phyloP scores from a whole-genome alignment of 108 stramenopile species.

The Seminavis robusta region DNA sequence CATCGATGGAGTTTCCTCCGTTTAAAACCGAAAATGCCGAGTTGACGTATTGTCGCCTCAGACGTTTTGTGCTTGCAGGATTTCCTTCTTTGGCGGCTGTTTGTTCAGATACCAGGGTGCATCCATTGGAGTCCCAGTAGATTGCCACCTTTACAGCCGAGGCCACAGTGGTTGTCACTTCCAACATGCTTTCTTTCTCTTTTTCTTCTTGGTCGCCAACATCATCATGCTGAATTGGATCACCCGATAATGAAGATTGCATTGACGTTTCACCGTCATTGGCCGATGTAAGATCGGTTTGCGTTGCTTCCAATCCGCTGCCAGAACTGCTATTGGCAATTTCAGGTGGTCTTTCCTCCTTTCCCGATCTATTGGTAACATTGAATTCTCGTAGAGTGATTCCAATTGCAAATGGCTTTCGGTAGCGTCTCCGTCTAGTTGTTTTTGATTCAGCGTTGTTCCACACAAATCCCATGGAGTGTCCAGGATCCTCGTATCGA shows the following conservation, averaged over 20 bases:
- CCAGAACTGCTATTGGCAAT: no score
- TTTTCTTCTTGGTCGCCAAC: no score
- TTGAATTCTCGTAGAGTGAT: constrained; percentile 56
- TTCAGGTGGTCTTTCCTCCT: not conserved
- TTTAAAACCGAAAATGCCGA: constrained; percentile 13
- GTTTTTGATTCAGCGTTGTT: not conserved
- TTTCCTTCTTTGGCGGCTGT: constrained; percentile 1
- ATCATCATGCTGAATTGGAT: no score
- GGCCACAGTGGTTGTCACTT: constrained; percentile 35
- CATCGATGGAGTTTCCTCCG: not conserved
- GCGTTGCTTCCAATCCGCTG: no score
- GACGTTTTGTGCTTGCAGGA: constrained; percentile 1
- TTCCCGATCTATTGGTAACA: constrained; percentile 8
- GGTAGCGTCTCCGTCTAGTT: constrained; percentile 15
- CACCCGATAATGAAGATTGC: no score
- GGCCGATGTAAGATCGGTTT: no score
- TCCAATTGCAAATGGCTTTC: constrained; percentile 64
- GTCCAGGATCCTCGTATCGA: constrained; percentile 75
- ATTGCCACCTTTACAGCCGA: constrained; percentile 50
- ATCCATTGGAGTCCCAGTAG: constrained; percentile 64
- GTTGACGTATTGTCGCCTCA: no score
- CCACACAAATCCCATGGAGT: constrained; percentile 58
- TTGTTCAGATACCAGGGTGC: constrained; percentile 9
- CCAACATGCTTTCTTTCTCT: no score
- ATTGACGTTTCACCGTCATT: no score